These are phyloP conservation scores for Aspergillus brunneoviolaceus DNA, from an alignment of 2,329 filamentous ascomycete species.

Conservation along the genomic window DNA sequence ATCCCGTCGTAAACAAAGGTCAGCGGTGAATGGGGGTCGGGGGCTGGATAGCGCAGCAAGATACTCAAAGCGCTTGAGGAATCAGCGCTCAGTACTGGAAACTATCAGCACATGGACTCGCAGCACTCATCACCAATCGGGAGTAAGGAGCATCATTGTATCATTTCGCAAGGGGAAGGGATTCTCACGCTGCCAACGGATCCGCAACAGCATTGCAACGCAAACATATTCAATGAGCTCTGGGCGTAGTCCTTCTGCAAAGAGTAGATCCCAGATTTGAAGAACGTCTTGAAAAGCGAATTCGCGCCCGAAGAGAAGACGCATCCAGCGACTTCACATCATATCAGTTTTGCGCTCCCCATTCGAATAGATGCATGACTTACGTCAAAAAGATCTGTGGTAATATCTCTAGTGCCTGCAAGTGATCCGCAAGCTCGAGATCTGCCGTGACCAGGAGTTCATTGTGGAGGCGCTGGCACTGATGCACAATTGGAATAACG, in stretches of 20 bases:
- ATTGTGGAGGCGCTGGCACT: conserved; percentile 85
- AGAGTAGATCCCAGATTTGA: conserved; percentile 84
- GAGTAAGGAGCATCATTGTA: not conserved
- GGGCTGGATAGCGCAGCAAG: conserved; percentile 78
- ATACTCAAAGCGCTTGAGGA: conserved; percentile 82
- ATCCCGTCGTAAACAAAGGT: conserved; percentile 85
- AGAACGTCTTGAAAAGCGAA: conserved; percentile 86
- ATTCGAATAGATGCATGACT: conserved; percentile 26
- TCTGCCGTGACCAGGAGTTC: conserved; percentile 75
- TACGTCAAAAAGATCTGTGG: conserved; percentile 96
- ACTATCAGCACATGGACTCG: not conserved
- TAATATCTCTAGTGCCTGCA: conserved; percentile 81
- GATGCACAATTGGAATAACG: conserved; percentile 73
- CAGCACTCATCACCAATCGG: not conserved
- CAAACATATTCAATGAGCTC: conserved; percentile 88
- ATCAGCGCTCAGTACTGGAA: conserved; percentile 75
- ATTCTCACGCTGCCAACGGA: conserved; percentile 78
- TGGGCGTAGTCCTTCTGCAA: conserved; percentile 78
- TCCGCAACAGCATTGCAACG: conserved; percentile 86
- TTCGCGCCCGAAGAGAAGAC: conserved; percentile 87
- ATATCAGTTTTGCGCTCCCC: conserved; percentile 10
- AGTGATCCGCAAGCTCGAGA: conserved; percentile 76
- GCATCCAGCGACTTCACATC: conserved; percentile 69
- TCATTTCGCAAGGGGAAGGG: conserved; percentile 12
- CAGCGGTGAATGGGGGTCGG: conserved; percentile 64